Evolutionary conservation across 2,329 filamentous ascomycete genomes (phyloP).

Genomic region (Lachnellula arida): DNA sequence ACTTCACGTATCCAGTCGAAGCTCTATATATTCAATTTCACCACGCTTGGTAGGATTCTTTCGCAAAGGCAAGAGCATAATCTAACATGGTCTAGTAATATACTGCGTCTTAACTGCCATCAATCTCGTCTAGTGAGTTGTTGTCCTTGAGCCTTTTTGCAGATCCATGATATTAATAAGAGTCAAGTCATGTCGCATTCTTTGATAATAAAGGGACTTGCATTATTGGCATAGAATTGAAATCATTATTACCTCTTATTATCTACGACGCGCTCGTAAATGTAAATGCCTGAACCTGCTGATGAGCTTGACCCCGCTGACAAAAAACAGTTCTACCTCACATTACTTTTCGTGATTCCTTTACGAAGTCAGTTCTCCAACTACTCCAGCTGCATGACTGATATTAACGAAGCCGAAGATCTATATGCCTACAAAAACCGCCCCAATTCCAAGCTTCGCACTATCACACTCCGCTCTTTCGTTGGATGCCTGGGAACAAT

Average conservation of each 20-base stretch:
- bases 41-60: constrained; percentile 42
- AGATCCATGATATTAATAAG: constrained; percentile 24
- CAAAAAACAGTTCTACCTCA: constrained; percentile 31
- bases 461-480: constrained; percentile 54
- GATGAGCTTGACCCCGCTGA: constrained; percentile 19
- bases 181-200: constrained; percentile 29
- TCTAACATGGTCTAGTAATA: constrained; percentile 12
- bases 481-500: constrained; percentile 17
- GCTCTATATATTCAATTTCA: constrained; percentile 57
- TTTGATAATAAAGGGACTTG: constrained; percentile 40
- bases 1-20: constrained; percentile 45
- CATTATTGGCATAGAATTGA: constrained; percentile 55
- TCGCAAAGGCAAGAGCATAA: background rate
- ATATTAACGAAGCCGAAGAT: constrained; percentile 31
- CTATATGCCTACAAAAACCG: constrained; percentile 51
- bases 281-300: constrained; percentile 42
- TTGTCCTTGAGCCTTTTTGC: background rate
- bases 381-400: background rate
- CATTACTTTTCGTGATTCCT: constrained; percentile 21
- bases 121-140: constrained; percentile 37
- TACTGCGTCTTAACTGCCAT: constrained; percentile 15
- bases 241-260: constrained; percentile 56
- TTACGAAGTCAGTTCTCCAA: constrained; percentile 6
- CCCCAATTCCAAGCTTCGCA: constrained; percentile 41
- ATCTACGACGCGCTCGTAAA: constrained; percentile 56